Conservation (phyloP, 2,329 filamentous ascomycete species). For the Fusarium sacchari region DNA sequence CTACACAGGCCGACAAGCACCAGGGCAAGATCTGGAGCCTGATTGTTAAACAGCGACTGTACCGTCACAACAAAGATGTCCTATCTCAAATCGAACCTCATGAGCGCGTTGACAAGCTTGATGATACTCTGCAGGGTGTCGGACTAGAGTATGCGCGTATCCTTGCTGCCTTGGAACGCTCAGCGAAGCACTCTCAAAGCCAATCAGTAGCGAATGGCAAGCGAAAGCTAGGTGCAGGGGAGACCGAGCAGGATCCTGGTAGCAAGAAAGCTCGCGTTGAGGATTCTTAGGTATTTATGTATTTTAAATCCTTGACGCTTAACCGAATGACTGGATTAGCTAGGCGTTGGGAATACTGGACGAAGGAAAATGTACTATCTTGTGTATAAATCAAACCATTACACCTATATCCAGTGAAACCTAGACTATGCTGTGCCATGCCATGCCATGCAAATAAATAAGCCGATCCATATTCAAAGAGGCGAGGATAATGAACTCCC, state of each 20-base stretch:
- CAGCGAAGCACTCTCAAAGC: constrained; percentile 41
- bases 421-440: constrained; percentile 12
- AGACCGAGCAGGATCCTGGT: constrained; percentile 42
- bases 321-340: constrained; percentile 4
- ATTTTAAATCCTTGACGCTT: neutral
- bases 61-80: constrained; percentile 76
- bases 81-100: constrained; percentile 74
- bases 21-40: constrained; percentile 77
- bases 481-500: constrained; percentile 25
- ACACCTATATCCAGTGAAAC: constrained; percentile 39
- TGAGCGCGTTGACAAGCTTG: constrained; percentile 77
- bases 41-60: constrained; percentile 80
- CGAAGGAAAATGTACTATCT: constrained; percentile 27
- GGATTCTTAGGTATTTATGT: constrained; percentile 37
- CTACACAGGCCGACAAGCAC: constrained; percentile 67
- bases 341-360: constrained; percentile 23
- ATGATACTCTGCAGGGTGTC: constrained; percentile 74
- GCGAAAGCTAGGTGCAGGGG: constrained; percentile 54
- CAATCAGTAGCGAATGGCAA: constrained; percentile 51
- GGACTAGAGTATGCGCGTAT: constrained; percentile 78
- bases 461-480: constrained; percentile 29
- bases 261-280: constrained; percentile 62
- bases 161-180: constrained; percentile 60
- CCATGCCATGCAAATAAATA: constrained; percentile 40
- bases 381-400: constrained; percentile 31